Base-by-base conservation (phyloP, 768 basidiomycete species). In the Suillus subalutaceus region DNA sequence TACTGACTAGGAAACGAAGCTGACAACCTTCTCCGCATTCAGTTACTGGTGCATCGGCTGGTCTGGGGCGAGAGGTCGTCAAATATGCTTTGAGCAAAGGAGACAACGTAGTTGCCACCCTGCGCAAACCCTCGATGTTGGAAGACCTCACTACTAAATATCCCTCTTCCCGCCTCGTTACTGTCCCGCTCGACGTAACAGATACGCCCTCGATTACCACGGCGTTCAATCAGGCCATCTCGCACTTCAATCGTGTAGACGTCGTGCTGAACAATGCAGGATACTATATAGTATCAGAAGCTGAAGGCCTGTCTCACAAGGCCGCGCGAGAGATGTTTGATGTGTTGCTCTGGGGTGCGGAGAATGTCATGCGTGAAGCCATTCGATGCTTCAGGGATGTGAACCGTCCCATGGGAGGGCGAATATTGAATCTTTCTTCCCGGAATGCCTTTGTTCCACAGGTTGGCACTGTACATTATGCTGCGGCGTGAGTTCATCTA, bases 291-390 rank as follows among this genome's bases (percentile, higher is more conserved):
- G 63, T 79, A 23, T 75, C 70, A 3, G 83, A 96, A 91, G 78
- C 96, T 90, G 40, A 97, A 80, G 18, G 90, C 89, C 73, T 95
- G 89, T 3, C 95, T 92, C 65, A 96, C 90, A 63, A 93, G 85
- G 64, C 93, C 78, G 52, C 93, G 84, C n/a, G 95, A 93, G 69
- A 67, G 37, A 64, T 78, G 70, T 82, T 84, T 64, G 82, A 83
- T 52, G 73, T 74, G 63, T 68, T 77, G 63, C 74, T 74, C 63
- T 79, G 77, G 78, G 76, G 77, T 44, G 74, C 77, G 8, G 67
- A 65, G 16, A 71, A 69, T 41, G 76, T 79, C 10, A 76, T 74
- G 62, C 71, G 52, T 43, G 77, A 75, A 65, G 80, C 81, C 12
- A 65, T 81, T 32, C 63, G 59, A 41, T 73, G 74, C 63, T 79